phyloP scores from a whole-genome alignment of 805 yeast genomes.

The Schwanniomyces yamadae region DNA sequence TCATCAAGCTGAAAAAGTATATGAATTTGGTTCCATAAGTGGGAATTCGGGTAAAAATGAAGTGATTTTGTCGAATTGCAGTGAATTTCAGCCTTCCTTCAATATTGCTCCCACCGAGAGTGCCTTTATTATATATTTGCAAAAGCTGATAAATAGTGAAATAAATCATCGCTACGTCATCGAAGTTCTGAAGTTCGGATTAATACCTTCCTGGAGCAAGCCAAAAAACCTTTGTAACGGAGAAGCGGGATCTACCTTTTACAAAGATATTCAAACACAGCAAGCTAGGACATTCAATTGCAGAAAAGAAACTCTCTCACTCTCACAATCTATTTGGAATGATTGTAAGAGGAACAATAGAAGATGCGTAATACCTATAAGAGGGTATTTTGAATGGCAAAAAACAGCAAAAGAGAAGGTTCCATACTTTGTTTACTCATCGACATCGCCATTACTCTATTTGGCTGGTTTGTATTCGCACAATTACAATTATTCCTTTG shows the following conservation, averaged over 20 bases:
- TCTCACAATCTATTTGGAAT: constrained; percentile 57
- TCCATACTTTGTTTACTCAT: constrained; percentile 67
- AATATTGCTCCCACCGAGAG: constrained; percentile 62
- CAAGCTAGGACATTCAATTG: constrained; percentile 70
- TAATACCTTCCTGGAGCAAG: constrained; percentile 67
- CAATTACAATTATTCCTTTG: constrained; percentile 25
- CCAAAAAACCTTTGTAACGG: constrained; percentile 34
- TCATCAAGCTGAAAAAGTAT: no score
- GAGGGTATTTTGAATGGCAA: constrained; percentile 88
- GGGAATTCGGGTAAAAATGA: no score
- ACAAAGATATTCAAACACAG: constrained; percentile 30
- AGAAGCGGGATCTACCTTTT: constrained; percentile 19
- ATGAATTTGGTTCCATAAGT: no score
- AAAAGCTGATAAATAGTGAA: constrained; percentile 5
- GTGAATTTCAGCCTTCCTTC: constrained; percentile 37
- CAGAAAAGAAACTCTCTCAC: constrained; percentile 57
- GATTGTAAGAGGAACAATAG: constrained; percentile 37
- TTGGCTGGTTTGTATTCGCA: constrained; percentile 54
- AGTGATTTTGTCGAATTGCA: constrained; percentile 1
- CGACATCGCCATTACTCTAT: constrained; percentile 53
- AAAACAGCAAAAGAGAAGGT: constrained; percentile 39
- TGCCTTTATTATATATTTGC: constrained; percentile 42
- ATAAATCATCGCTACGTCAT: constrained; percentile 18
- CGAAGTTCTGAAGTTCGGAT: constrained; percentile 76
- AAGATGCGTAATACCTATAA: constrained; percentile 75